Base-by-base conservation (phyloP, 2,329 filamentous ascomycete genomes). In the Arthroderma sp. region DNA sequence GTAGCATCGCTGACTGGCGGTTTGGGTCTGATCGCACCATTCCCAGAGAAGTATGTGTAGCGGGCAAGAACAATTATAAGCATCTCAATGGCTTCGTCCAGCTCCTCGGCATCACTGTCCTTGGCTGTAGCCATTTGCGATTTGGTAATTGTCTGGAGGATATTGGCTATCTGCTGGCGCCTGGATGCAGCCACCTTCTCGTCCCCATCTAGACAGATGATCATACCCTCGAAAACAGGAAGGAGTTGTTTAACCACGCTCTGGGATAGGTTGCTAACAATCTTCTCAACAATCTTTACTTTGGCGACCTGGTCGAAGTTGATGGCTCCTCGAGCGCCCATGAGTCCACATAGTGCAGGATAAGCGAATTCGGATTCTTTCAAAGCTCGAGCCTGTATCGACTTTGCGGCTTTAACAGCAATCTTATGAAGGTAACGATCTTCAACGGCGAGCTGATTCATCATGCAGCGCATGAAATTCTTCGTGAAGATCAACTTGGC, bases 241-340 rank as follows among this genome's bases (percentile, higher is more conserved):
- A 84, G 76, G 35, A 84, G 81, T 19, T 79, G 70, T 2, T 76
- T 71, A 23, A 82, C 62, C 7, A 73, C 71, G 25, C 74, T 67
- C n/a, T 71, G 64, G 59, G 80, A 79, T 7, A 82, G 79, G 44
- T 79, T 78, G 55, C 82, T 77, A 3, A 94, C 72, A 1, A 93
- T 76, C 61, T 81, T 85, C 64, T 94, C 88, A 1, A 95, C 75
- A 0, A 88, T 91, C 72, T 91, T 95, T 1, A 85, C 86, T 68
- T 87, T 93, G 0, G 91, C 95, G 58, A 86, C 78, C 61, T 87
- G 84, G 67, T 97, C 93, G 66, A 97, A 93, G 66, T 86, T 88
- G 63, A 88, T 83, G 1, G 80, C 79, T 1, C 88, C 87, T 59
- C 84, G 76, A 54, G 82, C 81, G 38, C 82, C 81, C 44, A 93